Base-by-base conservation (phyloP, 1,139 yeast species). In the Keqinozyma sinolaborantium region DNA sequence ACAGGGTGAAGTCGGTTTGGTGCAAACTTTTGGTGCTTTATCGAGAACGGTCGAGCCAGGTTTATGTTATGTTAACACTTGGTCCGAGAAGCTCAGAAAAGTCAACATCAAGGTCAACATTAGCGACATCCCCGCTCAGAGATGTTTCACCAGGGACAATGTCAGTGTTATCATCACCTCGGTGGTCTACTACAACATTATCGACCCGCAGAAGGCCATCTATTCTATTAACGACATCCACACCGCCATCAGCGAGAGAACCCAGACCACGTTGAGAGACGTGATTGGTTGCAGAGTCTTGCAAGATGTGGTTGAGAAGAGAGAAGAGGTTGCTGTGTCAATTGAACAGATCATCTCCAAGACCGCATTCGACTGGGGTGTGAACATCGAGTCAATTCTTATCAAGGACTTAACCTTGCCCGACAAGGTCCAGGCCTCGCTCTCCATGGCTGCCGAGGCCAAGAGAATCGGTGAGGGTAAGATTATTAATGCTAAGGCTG, bases 371-470 rank as follows among this genome's bases (percentile, higher is more conserved):
- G 77, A 70, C 35, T 82, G 90, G 90, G 90, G 90, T 51, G 85
- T 81, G 31, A 66, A 70, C 39, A 76, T 82, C 36, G 88, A 82
- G 54, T 69, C 80, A 31, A 79, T 82, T 38, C 65, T 82, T 45
- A 81, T 82, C 53, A 82, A 82, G 61, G 88, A 81, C 53, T 68
- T 82, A 50, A 58, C 64, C 19, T 65, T 82, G 44, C 79, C 82
- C 13, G 58, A 60, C 10, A 71, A 70, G 35, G 81, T 82, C 31
- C 78, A 80, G 37, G 64, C 72, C 30, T 75, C 86, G 2, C 64
- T 82, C 43, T 75, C 87, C 3, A 79, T 77, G 71, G 88, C 88
- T 20, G 85, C 88, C 23, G 85, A 81, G 63, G 82, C 86, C 24
- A 77, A 76, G 60, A 68, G 90, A 56, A 78, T 81, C 39, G 88